A percentile compares a stretch with the other conserved stretches of the same genome.
These are phyloP conservation scores for Sporodiniella umbellata DNA, from an alignment of 371 early-diverging fungal species.

Conservation along the genomic window DNA sequence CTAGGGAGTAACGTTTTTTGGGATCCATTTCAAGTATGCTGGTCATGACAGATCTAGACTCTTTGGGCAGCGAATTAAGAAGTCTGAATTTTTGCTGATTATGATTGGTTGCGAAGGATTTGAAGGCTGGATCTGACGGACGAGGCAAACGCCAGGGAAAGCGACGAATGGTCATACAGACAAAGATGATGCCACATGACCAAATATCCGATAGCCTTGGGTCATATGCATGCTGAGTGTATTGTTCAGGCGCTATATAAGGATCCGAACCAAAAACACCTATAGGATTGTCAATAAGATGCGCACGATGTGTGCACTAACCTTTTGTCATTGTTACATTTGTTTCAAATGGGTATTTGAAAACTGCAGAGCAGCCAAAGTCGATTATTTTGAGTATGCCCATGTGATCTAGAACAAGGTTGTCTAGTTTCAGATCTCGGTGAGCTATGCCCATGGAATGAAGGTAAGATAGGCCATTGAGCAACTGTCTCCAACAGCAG, in stretches of 20 bases:
- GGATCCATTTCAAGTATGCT: conserved; percentile 57
- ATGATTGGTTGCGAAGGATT: conserved; percentile 43
- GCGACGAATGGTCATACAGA: conserved; percentile 71
- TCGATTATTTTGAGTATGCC: conserved; percentile 88
- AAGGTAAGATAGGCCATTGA: conserved; percentile 72
- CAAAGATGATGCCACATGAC: conserved; percentile 78
- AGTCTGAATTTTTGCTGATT: conserved; percentile 42
- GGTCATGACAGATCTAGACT: conserved; percentile 40
- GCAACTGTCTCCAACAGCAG: conserved; percentile 72
- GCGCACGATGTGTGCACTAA: no score
- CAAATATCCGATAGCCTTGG: conserved; percentile 73
- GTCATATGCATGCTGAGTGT: conserved; percentile 56
- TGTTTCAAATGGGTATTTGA: conserved; percentile 65
- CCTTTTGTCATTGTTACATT: conserved; percentile 57
- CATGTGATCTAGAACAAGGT: conserved; percentile 67
- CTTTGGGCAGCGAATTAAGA: conserved; percentile 47
- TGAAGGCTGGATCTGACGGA: conserved; percentile 53
- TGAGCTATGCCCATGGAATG: conserved; percentile 80
- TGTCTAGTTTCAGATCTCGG: conserved; percentile 88
- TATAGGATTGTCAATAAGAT: not conserved
- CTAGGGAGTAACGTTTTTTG: conserved; percentile 37
- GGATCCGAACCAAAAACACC: conserved; percentile 87
- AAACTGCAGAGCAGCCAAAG: conserved; percentile 89
- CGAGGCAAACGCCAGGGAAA: conserved; percentile 76
- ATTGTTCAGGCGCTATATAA: conserved; percentile 92